A percentile compares a stretch with the other conserved stretches of the same genome.
These are phyloP conservation scores for Chamaecyparis obtusa DNA, from an alignment of 75 land plant genomes.

Conservation along the genomic window DNA sequence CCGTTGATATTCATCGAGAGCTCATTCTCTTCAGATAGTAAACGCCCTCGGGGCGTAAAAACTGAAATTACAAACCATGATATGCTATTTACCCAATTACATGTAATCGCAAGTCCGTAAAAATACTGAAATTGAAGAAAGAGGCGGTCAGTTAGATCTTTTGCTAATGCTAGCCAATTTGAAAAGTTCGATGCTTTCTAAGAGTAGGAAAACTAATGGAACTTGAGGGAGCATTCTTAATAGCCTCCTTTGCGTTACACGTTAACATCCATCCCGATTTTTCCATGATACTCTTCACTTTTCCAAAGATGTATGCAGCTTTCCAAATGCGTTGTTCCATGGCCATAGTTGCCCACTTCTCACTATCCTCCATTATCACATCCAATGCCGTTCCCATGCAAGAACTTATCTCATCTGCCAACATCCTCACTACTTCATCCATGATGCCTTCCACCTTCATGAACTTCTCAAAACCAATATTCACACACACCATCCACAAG, in stretches of 20 bases:
- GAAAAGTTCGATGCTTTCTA: neutral
- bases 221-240: neutral
- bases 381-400: neutral
- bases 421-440: neutral
- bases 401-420: neutral
- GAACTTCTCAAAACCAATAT: neutral
- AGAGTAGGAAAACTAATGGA: neutral
- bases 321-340: neutral
- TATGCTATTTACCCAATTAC: too few species aligned
- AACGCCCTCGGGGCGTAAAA: too few species aligned
- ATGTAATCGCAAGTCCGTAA: too few species aligned
- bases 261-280: neutral
- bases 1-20: too few species aligned
- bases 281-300: neutral
- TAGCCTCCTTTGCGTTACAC: neutral
- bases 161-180: neutral
- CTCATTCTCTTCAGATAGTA: too few species aligned
- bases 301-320: neutral
- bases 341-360: neutral
- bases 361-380: neutral
- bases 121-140: too few species aligned
- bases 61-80: too few species aligned
- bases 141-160: too few species aligned
- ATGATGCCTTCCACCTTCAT: neutral
- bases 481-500: neutral